Conservation (phyloP, 208 protist genomes). For the Strigomonas culicis region DNA sequence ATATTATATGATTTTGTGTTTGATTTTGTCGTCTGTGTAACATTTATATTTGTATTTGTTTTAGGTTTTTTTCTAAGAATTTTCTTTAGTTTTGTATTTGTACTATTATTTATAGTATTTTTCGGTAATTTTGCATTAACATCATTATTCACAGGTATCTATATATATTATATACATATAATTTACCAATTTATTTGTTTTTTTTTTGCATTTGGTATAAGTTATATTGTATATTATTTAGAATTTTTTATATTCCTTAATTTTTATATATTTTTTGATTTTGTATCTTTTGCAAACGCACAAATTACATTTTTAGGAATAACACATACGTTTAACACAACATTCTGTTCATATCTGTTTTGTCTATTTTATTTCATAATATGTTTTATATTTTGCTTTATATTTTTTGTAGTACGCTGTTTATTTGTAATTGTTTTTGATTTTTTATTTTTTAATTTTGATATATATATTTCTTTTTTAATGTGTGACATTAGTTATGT, state of each 20-base stretch:
- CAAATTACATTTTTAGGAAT: conserved; percentile 46
- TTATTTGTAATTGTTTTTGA: conserved; percentile 84
- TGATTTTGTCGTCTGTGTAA: conserved; percentile 88
- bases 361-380: conserved; percentile 90
- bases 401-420: conserved; percentile 89
- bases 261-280: conserved; percentile 81
- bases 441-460: conserved; percentile 91
- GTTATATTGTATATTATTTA: conserved; percentile 76
- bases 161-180: conserved; percentile 86
- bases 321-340: conserved; percentile 51
- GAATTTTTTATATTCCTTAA: conserved; percentile 73
- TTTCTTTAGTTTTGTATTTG: conserved; percentile 90
- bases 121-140: conserved; percentile 57
- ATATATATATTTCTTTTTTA: conserved; percentile 78
- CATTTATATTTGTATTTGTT: conserved; percentile 87
- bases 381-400: conserved; percentile 89
- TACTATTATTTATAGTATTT: conserved; percentile 85
- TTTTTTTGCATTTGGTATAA: conserved; percentile 84
- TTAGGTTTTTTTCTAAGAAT: conserved; percentile 88
- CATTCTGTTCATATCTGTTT: conserved; percentile 87
- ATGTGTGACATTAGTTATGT: conserved; percentile 80
- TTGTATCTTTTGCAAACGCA: conserved; percentile 67
- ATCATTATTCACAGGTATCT: conserved; percentile 54
- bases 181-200: conserved; percentile 88
- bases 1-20: conserved; percentile 91